Base-by-base conservation (phyloP, 2,329 filamentous ascomycete genomes). In the Lecanicillium sp. region DNA sequence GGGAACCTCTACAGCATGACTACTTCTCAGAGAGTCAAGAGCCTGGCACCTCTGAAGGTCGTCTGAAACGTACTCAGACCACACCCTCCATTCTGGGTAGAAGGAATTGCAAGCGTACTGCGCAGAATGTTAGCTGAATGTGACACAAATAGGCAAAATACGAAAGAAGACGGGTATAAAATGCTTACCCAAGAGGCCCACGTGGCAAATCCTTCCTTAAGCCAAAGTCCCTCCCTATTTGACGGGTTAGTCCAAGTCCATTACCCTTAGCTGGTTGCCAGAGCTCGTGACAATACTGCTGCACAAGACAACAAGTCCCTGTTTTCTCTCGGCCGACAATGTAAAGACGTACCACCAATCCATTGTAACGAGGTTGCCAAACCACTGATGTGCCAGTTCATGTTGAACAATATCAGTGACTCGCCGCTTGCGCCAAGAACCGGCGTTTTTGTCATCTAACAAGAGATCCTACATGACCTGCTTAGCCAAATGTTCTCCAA, bases 11-110 rank as follows among this genome's bases (percentile, higher is more conserved):
- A 96, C 94, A 5, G 90, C 89, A 59, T 96, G 90, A 54, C 87
- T 94, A 74, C 88, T 95, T 51, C 90, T 79, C 37, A 96, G 68
- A 3, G 89, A 94, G 60, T 96, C 90, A 5, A 96, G 75, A 16
- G 81, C 80, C 29, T 96, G 71, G 2, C 90, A 90, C 46, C 85
- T 82, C 58, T 94, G 87, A 41, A 96, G 73, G 53, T 86, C 94
- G 56, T 95, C 88, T 19, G 85, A 89, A 40, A 96, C 89, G 58
- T 95, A 96, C 18, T 80, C 83, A 63, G 96, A 80, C 90, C 89
- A 96, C 12, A 96, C 88, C 63, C 94, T 94, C 90, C 90, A 96
- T 62, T 96, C 90, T 7, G 90, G 90, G 63, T 89, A 96, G 70
- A 96, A 95, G 43, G 77, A 75, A 59, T 96, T 92, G 73, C 87